phyloP scores from a whole-genome alignment of 768 basidiomycete species.

The Pleurotus giganteus region DNA sequence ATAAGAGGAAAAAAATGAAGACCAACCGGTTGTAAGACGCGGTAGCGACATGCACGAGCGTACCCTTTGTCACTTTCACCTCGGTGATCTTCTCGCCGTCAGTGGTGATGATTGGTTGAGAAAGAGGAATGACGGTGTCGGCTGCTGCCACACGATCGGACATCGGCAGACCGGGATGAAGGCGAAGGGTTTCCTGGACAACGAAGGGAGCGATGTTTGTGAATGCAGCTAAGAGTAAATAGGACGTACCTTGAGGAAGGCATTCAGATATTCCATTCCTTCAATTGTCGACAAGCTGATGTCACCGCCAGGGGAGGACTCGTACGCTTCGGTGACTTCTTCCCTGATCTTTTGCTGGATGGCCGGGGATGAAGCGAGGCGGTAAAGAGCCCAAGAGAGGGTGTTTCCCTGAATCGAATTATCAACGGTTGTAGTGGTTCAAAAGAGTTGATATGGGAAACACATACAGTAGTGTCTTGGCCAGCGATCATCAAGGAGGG shows the following conservation, averaged over 20 bases:
- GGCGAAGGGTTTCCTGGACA: slow-evolving; percentile 14
- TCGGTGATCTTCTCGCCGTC: slow-evolving; percentile 10
- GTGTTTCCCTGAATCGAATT: background rate
- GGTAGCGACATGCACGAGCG: slow-evolving; percentile 9
- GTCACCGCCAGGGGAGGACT: background rate
- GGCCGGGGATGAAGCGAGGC: background rate
- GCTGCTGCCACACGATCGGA: slow-evolving; percentile 12
- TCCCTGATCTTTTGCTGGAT: slow-evolving; percentile 10
- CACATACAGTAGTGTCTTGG: slow-evolving; percentile 11
- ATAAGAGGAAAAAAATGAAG: background rate
- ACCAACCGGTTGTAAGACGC: slow-evolving; percentile 12
- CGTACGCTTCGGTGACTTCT: slow-evolving; percentile 9
- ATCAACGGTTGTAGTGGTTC: too few species aligned
- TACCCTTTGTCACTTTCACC: slow-evolving; percentile 12
- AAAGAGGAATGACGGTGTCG: slow-evolving; percentile 14
- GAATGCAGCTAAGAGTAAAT: background rate
- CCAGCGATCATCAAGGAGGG: slow-evolving; percentile 10
- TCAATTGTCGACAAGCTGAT: slow-evolving; percentile 7
- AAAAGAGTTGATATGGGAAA: slow-evolving; percentile 8
- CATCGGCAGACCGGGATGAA: slow-evolving; percentile 12
- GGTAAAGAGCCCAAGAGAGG: background rate
- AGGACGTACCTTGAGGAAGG: slow-evolving; percentile 13
- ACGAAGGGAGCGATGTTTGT: too few species aligned
- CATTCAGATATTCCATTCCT: slow-evolving; percentile 11
- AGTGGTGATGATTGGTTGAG: slow-evolving; percentile 10